These are phyloP conservation scores for Colletotrichum limetticola DNA, from an alignment of 2,329 filamentous ascomycete species.

Conservation along the genomic window DNA sequence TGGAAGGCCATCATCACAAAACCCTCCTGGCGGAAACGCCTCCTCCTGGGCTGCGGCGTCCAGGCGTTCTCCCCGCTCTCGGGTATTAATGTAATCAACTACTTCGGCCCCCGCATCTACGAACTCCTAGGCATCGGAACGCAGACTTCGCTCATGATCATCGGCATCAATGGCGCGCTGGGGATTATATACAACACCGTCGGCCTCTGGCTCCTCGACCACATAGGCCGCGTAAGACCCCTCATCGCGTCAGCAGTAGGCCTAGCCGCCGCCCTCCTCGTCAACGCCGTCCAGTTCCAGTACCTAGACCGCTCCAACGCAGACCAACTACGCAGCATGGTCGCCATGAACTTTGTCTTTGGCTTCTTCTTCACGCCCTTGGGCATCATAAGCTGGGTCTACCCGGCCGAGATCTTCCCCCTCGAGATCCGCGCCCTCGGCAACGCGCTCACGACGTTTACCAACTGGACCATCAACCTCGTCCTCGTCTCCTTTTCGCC, in stretches of 20 bases:
- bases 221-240: constrained; percentile 58
- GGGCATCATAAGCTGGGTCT: constrained; percentile 56
- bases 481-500: constrained; percentile 62
- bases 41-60: constrained; percentile 58
- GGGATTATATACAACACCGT: constrained; percentile 59
- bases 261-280: constrained; percentile 40
- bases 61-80: constrained; percentile 59
- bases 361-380: constrained; percentile 43
- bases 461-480: constrained; percentile 48
- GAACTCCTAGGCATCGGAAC: constrained; percentile 54
- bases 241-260: constrained; percentile 53
- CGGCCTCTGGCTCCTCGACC: constrained; percentile 57
- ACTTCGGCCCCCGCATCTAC: constrained; percentile 51
- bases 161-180: constrained; percentile 61
- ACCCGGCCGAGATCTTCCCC: constrained; percentile 53
- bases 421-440: constrained; percentile 44
- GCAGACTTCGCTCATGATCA: constrained; percentile 58
- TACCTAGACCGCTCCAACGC: constrained; percentile 39
- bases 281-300: constrained; percentile 43
- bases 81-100: constrained; percentile 53
- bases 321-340: constrained; percentile 42
- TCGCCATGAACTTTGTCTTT: constrained; percentile 50
- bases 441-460: constrained; percentile 43
- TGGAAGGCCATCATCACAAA: constrained; percentile 54
- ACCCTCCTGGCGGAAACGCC: constrained; percentile 55